A percentile compares a stretch with the other conserved stretches of the same genome.
Evolutionary conservation across 306 rosid genomes (phyloP).

Genomic region (Cercis canadensis): DNA sequence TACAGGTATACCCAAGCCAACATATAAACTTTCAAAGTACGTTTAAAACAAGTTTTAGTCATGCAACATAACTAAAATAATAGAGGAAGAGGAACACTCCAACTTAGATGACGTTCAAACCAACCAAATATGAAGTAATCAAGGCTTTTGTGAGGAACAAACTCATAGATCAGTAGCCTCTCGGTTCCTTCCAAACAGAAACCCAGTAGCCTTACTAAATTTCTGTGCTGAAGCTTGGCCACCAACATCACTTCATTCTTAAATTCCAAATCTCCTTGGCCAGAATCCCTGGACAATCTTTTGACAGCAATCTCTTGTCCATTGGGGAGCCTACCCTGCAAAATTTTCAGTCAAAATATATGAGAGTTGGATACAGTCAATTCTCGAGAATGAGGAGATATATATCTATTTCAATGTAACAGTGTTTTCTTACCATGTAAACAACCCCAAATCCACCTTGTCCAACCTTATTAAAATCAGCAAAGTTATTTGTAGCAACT

Average conservation of each 20-base stretch:
- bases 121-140: conserved; percentile 58
- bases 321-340: conserved; percentile 22
- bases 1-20: background rate
- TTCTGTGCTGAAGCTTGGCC: conserved; percentile 33
- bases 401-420: background rate
- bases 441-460: conserved; percentile 26
- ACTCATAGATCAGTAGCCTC: conserved; percentile 53
- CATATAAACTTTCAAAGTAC: background rate
- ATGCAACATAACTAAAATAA: background rate
- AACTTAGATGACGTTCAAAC: background rate
- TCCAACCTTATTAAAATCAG: conserved; percentile 10
- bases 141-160: conserved; percentile 50
- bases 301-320: conserved; percentile 33
- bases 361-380: too few relatives aligned
- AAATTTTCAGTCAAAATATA: background rate
- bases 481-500: conserved; percentile 17
- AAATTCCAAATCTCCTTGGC: conserved; percentile 43
- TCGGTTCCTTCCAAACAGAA: conserved; percentile 26
- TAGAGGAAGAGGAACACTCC: background rate
- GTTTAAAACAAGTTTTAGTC: background rate
- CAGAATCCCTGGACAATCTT: conserved; percentile 21
- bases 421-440: conserved; percentile 14
- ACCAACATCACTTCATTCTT: conserved; percentile 47
- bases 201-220: conserved; percentile 38
- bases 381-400: background rate